These are phyloP conservation scores for Penicillium fuscoglaucum DNA, from an alignment of 2,329 filamentous ascomycete species.

Conservation along the genomic window DNA sequence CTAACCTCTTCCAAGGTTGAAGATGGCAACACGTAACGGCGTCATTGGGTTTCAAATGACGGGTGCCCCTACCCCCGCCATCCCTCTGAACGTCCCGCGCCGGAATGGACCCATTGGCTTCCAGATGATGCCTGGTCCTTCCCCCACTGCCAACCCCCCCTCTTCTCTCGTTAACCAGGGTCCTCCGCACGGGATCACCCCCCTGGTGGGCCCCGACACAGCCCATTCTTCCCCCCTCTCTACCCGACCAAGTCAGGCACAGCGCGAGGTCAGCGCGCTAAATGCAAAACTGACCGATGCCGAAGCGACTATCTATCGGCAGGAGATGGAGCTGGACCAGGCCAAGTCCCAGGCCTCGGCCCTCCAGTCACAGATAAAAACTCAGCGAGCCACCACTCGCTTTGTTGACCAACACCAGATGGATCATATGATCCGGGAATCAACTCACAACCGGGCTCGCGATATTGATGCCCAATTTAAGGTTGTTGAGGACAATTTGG, in stretches of 20 bases:
- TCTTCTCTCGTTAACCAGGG: background rate
- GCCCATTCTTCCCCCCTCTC: background rate
- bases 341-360: background rate
- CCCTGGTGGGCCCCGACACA: conserved; percentile 7
- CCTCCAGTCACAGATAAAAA: background rate
- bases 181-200: conserved; percentile 4
- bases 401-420: no score
- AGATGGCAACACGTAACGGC: background rate
- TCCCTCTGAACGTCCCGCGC: background rate
- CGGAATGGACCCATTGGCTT: background rate
- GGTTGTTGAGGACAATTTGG: no score
- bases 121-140: background rate
- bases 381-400: no score
- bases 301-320: background rate
- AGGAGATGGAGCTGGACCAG: background rate
- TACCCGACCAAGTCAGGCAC: background rate
- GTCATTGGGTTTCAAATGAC: background rate
- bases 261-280: background rate
- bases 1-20: background rate
- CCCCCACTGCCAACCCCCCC: background rate
- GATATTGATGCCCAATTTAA: no score
- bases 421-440: no score
- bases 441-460: no score
- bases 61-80: background rate
- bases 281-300: background rate